phyloP scores from a whole-genome alignment of 2,329 filamentous ascomycete genomes.

The Colletotrichum somersetense region DNA sequence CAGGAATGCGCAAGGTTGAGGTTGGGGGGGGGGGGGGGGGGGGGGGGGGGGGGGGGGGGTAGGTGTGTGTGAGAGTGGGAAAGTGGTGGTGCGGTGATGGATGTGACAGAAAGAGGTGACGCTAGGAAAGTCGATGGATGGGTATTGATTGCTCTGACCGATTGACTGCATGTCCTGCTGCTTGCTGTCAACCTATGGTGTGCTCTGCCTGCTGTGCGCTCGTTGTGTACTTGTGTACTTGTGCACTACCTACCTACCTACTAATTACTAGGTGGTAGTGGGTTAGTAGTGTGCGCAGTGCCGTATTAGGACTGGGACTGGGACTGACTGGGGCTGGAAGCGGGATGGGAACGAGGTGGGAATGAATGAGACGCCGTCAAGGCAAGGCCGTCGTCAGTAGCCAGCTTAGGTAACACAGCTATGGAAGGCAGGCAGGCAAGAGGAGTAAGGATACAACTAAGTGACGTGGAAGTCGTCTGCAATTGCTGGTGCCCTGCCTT shows the following conservation, averaged over 20 bases:
- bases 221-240: background rate
- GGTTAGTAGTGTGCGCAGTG: background rate
- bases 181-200: background rate
- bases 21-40: constrained; percentile 9
- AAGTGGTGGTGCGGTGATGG: constrained; percentile 14
- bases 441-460: background rate
- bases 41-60: background rate
- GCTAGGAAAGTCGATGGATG: constrained; percentile 11
- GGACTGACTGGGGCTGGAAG: background rate
- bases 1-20: constrained; percentile 18
- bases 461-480: background rate
- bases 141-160: background rate
- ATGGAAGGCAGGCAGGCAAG: background rate
- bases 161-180: constrained; percentile 2
- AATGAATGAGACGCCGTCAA: background rate
- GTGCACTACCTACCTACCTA: too few relatives aligned
- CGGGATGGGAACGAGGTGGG: constrained; percentile 5
- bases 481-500: background rate
- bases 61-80: background rate
- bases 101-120: constrained; percentile 23
- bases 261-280: background rate
- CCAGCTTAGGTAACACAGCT: constrained; percentile 2
- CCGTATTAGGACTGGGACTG: background rate
- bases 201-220: background rate
- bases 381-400: background rate